Percentiles rank a stretch among this genome's conserved stretches.
Evolutionary conservation across 1,284 basidiomycete genomes (phyloP).

Genomic region (Laetiporus sulphureus): DNA sequence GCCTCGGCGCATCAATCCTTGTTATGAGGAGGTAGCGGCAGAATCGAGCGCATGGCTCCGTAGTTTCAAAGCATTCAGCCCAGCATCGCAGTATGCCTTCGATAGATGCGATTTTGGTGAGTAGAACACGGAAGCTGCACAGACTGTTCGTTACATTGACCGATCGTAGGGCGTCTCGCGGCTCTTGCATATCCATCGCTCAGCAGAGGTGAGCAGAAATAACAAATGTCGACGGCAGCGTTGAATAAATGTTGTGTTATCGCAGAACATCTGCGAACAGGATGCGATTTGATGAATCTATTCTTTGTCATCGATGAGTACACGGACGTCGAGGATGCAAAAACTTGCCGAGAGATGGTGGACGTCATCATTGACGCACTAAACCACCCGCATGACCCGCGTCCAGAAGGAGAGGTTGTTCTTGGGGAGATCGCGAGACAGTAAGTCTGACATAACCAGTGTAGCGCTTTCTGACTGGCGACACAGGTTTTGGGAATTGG

Average conservation of each 20-base stretch:
- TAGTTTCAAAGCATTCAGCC: conserved; percentile 21
- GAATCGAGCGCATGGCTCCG: conserved; percentile 25
- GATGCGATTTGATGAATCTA: conserved; percentile 33
- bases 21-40: conserved; percentile 18
- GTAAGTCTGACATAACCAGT: conserved; percentile 1
- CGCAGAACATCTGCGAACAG: conserved; percentile 18
- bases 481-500: conserved; percentile 15
- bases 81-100: conserved; percentile 22
- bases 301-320: conserved; percentile 35
- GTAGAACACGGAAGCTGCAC: not conserved
- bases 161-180: conserved; percentile 24
- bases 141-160: conserved; percentile 8
- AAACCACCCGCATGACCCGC: conserved; percentile 22
- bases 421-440: conserved; percentile 27
- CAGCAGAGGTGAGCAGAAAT: conserved; percentile 12
- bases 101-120: conserved; percentile 25
- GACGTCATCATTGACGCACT: too few relatives aligned
- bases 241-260: not conserved
- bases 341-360: too few relatives aligned
- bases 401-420: conserved; percentile 22
- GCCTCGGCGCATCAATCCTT: conserved; percentile 16
- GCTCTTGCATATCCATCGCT: conserved; percentile 15
- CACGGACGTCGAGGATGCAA: too few relatives aligned
- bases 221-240: too few relatives aligned
- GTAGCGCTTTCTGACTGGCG: too few relatives aligned